These are phyloP conservation scores for Termitomyces eurrhizus DNA, from an alignment of 768 basidiomycete species.

Conservation along the genomic window DNA sequence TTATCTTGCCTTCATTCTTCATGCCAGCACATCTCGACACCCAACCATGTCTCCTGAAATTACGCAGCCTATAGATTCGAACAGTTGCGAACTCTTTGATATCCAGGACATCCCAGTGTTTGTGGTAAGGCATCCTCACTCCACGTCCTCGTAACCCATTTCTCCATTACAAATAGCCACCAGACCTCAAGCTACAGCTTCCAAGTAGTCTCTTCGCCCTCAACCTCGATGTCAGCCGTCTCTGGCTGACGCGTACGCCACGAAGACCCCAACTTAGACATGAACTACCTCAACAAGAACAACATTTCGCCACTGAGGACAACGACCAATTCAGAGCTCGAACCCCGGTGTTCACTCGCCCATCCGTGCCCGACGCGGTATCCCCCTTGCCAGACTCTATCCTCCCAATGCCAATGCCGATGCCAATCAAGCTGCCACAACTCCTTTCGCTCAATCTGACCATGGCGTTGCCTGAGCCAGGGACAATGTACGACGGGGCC, in stretches of 20 bases:
- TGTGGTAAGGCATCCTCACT: background rate
- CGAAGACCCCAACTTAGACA: background rate
- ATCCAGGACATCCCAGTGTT: background rate
- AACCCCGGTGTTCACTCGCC: background rate
- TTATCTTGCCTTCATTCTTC: background rate
- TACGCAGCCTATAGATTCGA: background rate
- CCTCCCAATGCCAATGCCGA: too few relatives aligned
- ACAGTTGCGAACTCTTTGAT: background rate
- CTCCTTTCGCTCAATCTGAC: background rate
- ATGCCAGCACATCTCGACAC: background rate
- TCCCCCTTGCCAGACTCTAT: too few relatives aligned
- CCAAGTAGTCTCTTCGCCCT: background rate
- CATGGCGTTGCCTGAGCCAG: background rate
- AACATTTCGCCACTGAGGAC: background rate
- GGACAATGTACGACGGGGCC: background rate
- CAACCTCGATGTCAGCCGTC: background rate
- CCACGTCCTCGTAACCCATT: background rate
- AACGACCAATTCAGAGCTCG: background rate
- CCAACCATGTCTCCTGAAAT: background rate
- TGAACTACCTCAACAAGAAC: background rate
- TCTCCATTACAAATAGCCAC: background rate
- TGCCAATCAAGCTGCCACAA: background rate
- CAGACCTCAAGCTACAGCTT: background rate
- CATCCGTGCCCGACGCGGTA: too few relatives aligned
- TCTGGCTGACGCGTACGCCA: background rate